A percentile compares a stretch with the other conserved stretches of the same genome.
phyloP scores from a whole-genome alignment of 225 moss, liverwort and hornwort species.

The Physcomitrellopsis africana region DNA sequence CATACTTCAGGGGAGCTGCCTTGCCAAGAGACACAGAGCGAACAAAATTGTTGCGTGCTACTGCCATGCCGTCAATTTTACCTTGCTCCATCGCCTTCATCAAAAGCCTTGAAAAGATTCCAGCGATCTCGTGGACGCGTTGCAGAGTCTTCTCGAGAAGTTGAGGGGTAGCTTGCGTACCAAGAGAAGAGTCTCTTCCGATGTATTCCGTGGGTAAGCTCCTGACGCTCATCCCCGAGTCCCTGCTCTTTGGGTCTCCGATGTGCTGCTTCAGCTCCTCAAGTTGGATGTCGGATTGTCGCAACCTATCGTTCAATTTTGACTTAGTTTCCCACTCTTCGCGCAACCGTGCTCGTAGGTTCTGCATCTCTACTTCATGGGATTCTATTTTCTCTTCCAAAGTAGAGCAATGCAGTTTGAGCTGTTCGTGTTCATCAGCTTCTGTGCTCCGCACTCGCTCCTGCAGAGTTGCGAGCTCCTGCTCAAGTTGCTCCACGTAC shows the following conservation, averaged over 20 bases:
- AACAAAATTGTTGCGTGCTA: conserved; percentile 35
- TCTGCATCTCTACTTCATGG: conserved; percentile 32
- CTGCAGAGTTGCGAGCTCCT: conserved; percentile 8
- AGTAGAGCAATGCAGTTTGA: conserved; percentile 22
- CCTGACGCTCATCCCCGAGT: conserved; percentile 8
- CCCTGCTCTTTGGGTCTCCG: not conserved
- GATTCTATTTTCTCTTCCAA: conserved; percentile 35
- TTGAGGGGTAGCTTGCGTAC: conserved; percentile 34
- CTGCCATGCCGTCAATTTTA: conserved; percentile 39
- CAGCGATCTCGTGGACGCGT: conserved; percentile 46
- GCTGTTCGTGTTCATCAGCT: conserved; percentile 21
- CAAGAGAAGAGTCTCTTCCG: conserved; percentile 41
- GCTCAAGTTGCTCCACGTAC: conserved; percentile 21
- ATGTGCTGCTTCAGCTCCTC: conserved; percentile 40
- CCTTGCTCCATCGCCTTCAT: conserved; percentile 42
- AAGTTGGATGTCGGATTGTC: conserved; percentile 34
- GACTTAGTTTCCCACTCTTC: conserved; percentile 44
- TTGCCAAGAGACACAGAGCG: conserved; percentile 38
- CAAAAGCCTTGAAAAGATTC: conserved; percentile 40
- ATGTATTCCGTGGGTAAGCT: conserved; percentile 23
- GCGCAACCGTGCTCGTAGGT: conserved; percentile 28
- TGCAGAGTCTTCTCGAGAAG: conserved; percentile 43
- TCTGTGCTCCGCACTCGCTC: conserved; percentile 10
- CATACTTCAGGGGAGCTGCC: conserved; percentile 44
- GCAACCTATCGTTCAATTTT: conserved; percentile 34